A percentile compares a stretch with the other conserved stretches of the same genome.
These are phyloP conservation scores for Gleditsia sinensis DNA, from an alignment of 306 rosid species.

Conservation along the genomic window DNA sequence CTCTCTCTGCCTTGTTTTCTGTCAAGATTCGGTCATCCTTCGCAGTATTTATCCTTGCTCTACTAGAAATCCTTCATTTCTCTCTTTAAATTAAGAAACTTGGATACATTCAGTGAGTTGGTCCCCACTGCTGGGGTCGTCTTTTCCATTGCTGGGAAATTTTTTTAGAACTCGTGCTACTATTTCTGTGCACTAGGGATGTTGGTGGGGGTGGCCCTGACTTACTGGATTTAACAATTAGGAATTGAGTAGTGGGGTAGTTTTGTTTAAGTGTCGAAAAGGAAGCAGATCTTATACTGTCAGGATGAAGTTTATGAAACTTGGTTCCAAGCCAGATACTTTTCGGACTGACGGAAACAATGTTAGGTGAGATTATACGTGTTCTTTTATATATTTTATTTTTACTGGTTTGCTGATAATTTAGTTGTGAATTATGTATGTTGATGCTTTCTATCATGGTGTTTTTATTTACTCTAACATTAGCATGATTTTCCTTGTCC, in stretches of 20 bases:
- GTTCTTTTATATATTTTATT: constrained; percentile 26
- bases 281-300: constrained; percentile 51
- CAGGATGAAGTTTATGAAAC: constrained; percentile 97
- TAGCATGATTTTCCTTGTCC: background rate
- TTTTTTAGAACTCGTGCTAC: constrained; percentile 22
- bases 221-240: constrained; percentile 42
- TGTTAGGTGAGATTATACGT: constrained; percentile 66
- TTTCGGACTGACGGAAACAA: constrained; percentile 77
- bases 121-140: constrained; percentile 42
- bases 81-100: constrained; percentile 53
- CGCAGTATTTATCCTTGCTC: constrained; percentile 43
- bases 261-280: constrained; percentile 21
- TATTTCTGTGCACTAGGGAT: constrained; percentile 28
- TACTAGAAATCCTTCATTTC: constrained; percentile 41
- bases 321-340: constrained; percentile 92
- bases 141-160: constrained; percentile 42
- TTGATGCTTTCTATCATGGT: background rate
- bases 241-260: constrained; percentile 45
- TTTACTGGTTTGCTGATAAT: constrained; percentile 17
- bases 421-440: background rate
- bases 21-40: constrained; percentile 69
- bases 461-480: background rate
- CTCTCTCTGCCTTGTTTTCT: constrained; percentile 67
- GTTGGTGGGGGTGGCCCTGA: constrained; percentile 35
- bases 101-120: constrained; percentile 47